Conservation (phyloP, 176 grass and related monocot species). For the Secale cereale region DNA sequence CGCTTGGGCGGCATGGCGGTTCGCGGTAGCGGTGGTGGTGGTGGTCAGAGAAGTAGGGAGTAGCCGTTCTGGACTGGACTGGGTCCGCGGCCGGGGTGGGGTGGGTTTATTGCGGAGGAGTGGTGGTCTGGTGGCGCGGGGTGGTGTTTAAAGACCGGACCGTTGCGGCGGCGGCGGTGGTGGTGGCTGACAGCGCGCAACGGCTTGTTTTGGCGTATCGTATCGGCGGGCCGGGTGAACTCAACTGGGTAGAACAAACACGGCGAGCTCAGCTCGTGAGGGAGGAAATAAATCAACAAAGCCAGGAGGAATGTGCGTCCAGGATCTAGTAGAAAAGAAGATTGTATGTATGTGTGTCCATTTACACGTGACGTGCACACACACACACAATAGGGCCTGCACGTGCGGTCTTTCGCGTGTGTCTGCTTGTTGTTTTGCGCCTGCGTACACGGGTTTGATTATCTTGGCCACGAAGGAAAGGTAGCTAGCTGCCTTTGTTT, state of each 20-base stretch:
- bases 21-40: neutral
- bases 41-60: neutral
- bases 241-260: neutral
- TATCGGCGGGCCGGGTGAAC: neutral
- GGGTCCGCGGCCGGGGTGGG: neutral
- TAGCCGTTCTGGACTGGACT: conserved; percentile 25
- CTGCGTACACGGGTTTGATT: neutral
- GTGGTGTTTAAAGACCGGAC: conserved; percentile 22
- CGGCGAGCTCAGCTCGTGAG: no score
- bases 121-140: neutral
- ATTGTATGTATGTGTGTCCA: no score
- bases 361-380: neutral
- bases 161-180: neutral
- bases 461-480: neutral
- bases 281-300: no score
- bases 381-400: neutral
- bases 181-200: neutral
- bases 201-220: neutral
- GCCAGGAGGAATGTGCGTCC: no score
- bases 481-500: no score
- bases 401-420: neutral
- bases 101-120: neutral
- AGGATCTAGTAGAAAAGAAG: no score
- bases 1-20: conserved; percentile 43
- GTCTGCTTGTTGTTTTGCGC: no score